Base-by-base conservation (phyloP, 805 yeast genomes). In the Zygoascus tannicola region DNA sequence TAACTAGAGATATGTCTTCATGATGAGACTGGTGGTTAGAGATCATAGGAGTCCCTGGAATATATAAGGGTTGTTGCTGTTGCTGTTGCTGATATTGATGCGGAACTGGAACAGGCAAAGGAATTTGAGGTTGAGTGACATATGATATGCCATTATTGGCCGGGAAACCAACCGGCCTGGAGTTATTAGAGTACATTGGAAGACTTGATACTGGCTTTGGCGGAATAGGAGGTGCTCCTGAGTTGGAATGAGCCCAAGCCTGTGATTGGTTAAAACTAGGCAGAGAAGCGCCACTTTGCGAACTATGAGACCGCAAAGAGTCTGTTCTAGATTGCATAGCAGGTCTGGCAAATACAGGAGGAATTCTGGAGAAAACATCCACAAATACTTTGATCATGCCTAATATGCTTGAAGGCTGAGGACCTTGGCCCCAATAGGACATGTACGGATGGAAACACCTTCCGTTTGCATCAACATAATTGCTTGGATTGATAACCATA, bases 401-500 rank as follows among this genome's bases (percentile, higher is more conserved):
- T 2, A 60, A 26, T 16, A 75, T 49, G 41, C 63, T 51, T 3
- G 48, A 50, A 16, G 35, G 62, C 44, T 50, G 65, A 20, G 51
- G 53, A 21, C 33, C 36, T 2, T 58, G 56, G 32, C 55, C 47
- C 94, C 94, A 84, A 22, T 63, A 65, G n/a, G 79, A 60, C 35
- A 83, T 59, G 44, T 70, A 72, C 0, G 92, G 90, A 52, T 81
- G 80, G 56, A 79, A 82, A 43, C 85, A 71, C 38, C 66, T 63
- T 1, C 96, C 96, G 59, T 71, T 82, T 12, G 75, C 62, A 59
- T 84, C 94, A 3, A 85, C 74, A 52, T 74, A 68, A 50, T 76
- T 79, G 21, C 81, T 80, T 0, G 87, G 81, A 34, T 67, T 67
- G 15, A 81, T 58, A 30, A 68, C 57, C 63, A 68, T 67, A 12